Conservation (phyloP, 2,329 filamentous ascomycete genomes). For the Lachnellula cervina region DNA sequence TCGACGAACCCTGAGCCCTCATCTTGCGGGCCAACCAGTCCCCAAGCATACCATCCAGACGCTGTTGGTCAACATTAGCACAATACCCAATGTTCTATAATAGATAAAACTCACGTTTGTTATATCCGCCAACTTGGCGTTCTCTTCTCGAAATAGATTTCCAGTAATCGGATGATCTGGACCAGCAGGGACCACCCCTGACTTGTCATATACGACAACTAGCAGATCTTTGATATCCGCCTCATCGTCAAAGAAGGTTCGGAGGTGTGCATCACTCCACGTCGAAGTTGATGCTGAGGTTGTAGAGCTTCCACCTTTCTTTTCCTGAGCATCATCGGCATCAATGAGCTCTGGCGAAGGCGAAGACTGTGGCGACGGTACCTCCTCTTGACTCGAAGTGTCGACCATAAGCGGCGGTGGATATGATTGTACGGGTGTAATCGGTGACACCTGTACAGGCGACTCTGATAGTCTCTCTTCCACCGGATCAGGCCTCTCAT, state of each 20-base stretch:
- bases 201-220: constrained; percentile 88
- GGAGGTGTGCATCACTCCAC: constrained; percentile 84
- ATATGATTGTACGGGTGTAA: constrained; percentile 43
- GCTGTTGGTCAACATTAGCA: constrained; percentile 38
- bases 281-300: constrained; percentile 55
- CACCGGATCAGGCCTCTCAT: constrained; percentile 31
- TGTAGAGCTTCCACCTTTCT: constrained; percentile 44
- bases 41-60: constrained; percentile 82
- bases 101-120: constrained; percentile 55
- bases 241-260: constrained; percentile 86
- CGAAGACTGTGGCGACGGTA: constrained; percentile 57
- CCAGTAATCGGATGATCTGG: constrained; percentile 82
- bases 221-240: constrained; percentile 86
- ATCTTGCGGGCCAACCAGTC: constrained; percentile 73
- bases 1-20: constrained; percentile 36
- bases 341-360: constrained; percentile 58
- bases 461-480: constrained; percentile 59
- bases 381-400: constrained; percentile 64
- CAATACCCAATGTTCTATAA: not conserved
- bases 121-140: constrained; percentile 79
- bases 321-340: constrained; percentile 36
- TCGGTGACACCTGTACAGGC: constrained; percentile 60
- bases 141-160: constrained; percentile 80
- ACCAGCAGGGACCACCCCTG: constrained; percentile 70
- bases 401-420: constrained; percentile 66